Evolutionary conservation across 768 basidiomycete genomes (phyloP).

Genomic region (Gymnopilus dilepis): DNA sequence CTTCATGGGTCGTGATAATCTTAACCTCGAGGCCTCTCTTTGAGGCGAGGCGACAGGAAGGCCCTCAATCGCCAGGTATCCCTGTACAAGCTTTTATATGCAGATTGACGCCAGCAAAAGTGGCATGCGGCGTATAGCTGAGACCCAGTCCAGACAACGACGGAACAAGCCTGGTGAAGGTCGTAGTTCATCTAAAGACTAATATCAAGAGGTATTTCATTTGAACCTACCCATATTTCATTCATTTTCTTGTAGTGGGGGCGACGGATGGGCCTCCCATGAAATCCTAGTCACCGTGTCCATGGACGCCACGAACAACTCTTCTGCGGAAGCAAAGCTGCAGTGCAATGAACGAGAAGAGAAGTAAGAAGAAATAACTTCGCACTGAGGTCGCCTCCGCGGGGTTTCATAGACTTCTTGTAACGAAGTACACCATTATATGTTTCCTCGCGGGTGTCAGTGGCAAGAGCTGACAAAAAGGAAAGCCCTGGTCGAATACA

Average conservation of each 20-base stretch:
- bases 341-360: too few relatives aligned
- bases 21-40: background rate
- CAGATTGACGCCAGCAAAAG: background rate
- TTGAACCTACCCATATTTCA: too few relatives aligned
- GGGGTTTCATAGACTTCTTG: background rate
- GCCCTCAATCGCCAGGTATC: too few relatives aligned
- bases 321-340: too few relatives aligned
- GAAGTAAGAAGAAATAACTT: too few relatives aligned
- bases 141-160: background rate
- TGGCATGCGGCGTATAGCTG: background rate
- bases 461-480: background rate
- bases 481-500: background rate
- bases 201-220: too few relatives aligned
- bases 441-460: background rate
- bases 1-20: background rate
- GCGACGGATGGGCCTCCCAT: too few relatives aligned
- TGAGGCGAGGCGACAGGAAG: background rate
- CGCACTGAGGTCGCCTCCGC: too few relatives aligned
- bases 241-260: too few relatives aligned
- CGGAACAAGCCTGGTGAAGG: background rate
- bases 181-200: too few relatives aligned
- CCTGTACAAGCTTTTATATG: background rate
- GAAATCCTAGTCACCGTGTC: too few relatives aligned
- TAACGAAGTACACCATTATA: background rate
- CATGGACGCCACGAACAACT: too few relatives aligned